Base-by-base conservation (phyloP, 306 rosid species). In the Sophora flavescens region DNA sequence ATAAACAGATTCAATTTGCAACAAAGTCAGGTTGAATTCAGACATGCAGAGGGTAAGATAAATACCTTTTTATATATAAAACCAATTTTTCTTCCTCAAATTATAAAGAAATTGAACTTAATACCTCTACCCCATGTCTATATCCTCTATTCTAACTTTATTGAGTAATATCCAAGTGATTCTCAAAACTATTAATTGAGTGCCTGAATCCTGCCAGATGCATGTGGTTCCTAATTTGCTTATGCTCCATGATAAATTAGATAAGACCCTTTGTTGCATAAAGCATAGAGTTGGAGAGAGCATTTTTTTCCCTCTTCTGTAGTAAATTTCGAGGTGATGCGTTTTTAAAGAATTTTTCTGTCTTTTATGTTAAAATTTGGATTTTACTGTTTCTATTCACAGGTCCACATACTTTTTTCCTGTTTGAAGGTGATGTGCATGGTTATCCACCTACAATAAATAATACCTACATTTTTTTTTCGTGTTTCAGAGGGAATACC, bases 371-470 rank as follows among this genome's bases (percentile, higher is more conserved):
- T 72, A 39, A 75, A 77, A 39, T 75, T 45, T 75, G 39, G 8
- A 78, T 64, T 75, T 71, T 75, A 48, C 45, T 57, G 28, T 62
- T 32, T 64, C 71, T 64, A 81, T 54, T n/a, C 61, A 56, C 70
- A 77, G 80, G 79, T 22, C 50, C 58, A 47, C 9, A 16, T 62
- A 42, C 12, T 68, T 16, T 63, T 82, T 50, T 63, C 8, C 45
- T 48, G 22, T 84, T 73, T 45, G 80, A 66, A 75, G 47, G 70
- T 32, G 72, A 42, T 52, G 78, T 67, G 76, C 50, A 53, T 10
- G 30, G 32, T 15, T 71, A 74, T 62, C 41, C 76, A 57, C 41
- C 50, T 15, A 66, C 53, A 68, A 68, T 45, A n/a, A 47, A 68
- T 64, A 63, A 61, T 47, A 47, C 6, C 6, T 47, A 6, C 52